phyloP scores from a whole-genome alignment of 2,329 filamentous ascomycete genomes.

The Magnaporthiopsis poae region DNA sequence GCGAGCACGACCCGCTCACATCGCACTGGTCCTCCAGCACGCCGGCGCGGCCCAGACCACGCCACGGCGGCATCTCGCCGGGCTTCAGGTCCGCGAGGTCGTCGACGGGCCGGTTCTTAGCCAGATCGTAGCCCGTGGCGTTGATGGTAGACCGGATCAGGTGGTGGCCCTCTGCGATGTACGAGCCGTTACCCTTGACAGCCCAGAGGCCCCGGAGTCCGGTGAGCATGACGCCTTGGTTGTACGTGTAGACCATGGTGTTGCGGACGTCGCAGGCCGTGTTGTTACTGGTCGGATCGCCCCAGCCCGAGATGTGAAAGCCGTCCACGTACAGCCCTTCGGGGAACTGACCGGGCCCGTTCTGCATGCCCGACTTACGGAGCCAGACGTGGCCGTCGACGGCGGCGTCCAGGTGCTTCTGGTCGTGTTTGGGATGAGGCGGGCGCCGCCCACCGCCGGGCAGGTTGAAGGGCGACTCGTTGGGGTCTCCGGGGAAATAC shows the following conservation, averaged over 20 bases:
- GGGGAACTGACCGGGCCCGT: conserved; percentile 30
- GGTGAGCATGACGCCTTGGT: conserved; percentile 81
- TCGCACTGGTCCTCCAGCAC: conserved; percentile 82
- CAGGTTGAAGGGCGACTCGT: conserved; percentile 55
- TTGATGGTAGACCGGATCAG: conserved; percentile 64
- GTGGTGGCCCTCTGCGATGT: conserved; percentile 69
- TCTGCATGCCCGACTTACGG: conserved; percentile 68
- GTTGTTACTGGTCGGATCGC: conserved; percentile 50
- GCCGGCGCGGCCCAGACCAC: conserved; percentile 66
- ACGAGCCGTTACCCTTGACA: conserved; percentile 60
- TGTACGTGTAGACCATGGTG: conserved; percentile 89
- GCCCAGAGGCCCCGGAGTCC: conserved; percentile 73
- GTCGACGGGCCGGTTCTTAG: conserved; percentile 32
- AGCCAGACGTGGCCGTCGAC: conserved; percentile 76
- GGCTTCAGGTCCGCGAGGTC: conserved; percentile 21
- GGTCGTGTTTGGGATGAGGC: conserved; percentile 36
- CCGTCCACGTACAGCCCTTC: conserved; percentile 72
- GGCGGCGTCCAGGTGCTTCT: conserved; percentile 61
- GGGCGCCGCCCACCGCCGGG: conserved; percentile 10
- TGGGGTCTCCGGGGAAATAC: conserved; percentile 71
- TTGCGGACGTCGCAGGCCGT: conserved; percentile 70
- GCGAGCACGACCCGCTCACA: conserved; percentile 60
- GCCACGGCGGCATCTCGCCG: conserved; percentile 47
- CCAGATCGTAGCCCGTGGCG: conserved; percentile 65
- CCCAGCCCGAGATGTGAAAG: conserved; percentile 68